These are phyloP conservation scores for Calendula officinalis DNA, from an alignment of 129 eudicot species.

Conservation along the genomic window DNA sequence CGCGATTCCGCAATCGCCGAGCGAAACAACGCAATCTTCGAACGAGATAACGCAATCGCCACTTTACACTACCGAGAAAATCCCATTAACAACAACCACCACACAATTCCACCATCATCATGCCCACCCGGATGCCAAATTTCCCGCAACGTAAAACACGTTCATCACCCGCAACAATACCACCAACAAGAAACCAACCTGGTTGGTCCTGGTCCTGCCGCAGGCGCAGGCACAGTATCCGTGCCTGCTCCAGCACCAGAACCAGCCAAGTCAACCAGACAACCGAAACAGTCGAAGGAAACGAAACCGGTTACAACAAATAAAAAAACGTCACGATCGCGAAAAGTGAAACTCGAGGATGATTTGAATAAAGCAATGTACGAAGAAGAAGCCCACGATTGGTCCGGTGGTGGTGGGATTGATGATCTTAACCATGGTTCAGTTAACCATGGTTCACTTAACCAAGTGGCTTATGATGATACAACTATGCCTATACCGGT, in stretches of 20 bases:
- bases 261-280: constrained; percentile 45
- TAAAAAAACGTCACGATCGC: constrained; percentile 51
- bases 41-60: constrained; percentile 76
- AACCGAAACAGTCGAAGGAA: constrained; percentile 58
- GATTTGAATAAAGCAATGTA: constrained; percentile 61
- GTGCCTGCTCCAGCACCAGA: constrained; percentile 50
- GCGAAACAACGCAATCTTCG: constrained; percentile 78
- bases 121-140: constrained; percentile 81
- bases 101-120: constrained; percentile 23
- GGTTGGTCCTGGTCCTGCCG: constrained; percentile 25
- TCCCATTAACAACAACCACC: constrained; percentile 35
- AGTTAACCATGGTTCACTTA: constrained; percentile 54
- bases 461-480: constrained; percentile 80
- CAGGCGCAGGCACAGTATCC: constrained; percentile 36
- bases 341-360: constrained; percentile 69
- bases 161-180: constrained; percentile 76
- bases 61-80: constrained; percentile 75
- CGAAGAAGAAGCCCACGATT: constrained; percentile 41
- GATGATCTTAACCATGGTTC: constrained; percentile 53
- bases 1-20: constrained; percentile 78
- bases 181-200: constrained; percentile 45
- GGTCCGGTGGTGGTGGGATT: constrained; percentile 48
- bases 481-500: constrained; percentile 86
- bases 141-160: constrained; percentile 75
- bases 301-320: constrained; percentile 37